A percentile compares a stretch with the other conserved stretches of the same genome.
Conservation (phyloP, 2,329 filamentous ascomycete genomes). For the Colletotrichum orbiculare region DNA sequence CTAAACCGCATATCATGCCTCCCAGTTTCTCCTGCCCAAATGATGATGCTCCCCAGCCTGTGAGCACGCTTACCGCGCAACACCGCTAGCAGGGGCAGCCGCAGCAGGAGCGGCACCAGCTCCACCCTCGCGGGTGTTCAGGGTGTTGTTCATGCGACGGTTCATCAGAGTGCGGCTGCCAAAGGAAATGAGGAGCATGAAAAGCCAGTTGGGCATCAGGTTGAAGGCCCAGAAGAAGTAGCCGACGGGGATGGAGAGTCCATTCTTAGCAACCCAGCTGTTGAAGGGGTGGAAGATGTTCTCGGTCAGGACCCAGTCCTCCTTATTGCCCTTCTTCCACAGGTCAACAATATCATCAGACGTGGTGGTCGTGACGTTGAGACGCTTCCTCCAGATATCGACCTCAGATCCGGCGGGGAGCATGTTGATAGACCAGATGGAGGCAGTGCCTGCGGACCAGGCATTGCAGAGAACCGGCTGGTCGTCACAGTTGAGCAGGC, state of each 20-base stretch:
- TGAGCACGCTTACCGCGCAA: conserved; percentile 14
- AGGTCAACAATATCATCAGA: conserved; percentile 71
- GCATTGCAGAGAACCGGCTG: conserved; percentile 80
- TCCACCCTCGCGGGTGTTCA: conserved; percentile 15
- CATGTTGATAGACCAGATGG: conserved; percentile 75
- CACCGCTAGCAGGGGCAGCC: conserved; percentile 13
- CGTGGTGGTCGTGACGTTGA: conserved; percentile 78
- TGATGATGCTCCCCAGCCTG: neutral
- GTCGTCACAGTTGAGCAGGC: conserved; percentile 77
- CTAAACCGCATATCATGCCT: conserved; percentile 15
- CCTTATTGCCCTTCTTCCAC: conserved; percentile 61
- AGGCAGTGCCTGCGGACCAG: conserved; percentile 74
- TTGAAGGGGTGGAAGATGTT: conserved; percentile 83
- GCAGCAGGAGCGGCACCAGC: conserved; percentile 18
- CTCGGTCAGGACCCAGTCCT: conserved; percentile 59
- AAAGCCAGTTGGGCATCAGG: conserved; percentile 77
- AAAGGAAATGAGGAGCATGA: conserved; percentile 82
- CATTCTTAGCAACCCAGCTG: conserved; percentile 71
- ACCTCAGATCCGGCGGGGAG: conserved; percentile 72
- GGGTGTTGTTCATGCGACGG: conserved; percentile 42
- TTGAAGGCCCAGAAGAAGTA: conserved; percentile 76
- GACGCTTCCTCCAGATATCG: conserved; percentile 71
- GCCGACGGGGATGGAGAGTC: conserved; percentile 71
- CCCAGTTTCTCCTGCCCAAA: conserved; percentile 2
- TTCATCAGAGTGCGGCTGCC: conserved; percentile 78